Evolutionary conservation across 495 filamentous ascomycete genomes (phyloP).

Genomic region (Aspergillus carlsbadensis): DNA sequence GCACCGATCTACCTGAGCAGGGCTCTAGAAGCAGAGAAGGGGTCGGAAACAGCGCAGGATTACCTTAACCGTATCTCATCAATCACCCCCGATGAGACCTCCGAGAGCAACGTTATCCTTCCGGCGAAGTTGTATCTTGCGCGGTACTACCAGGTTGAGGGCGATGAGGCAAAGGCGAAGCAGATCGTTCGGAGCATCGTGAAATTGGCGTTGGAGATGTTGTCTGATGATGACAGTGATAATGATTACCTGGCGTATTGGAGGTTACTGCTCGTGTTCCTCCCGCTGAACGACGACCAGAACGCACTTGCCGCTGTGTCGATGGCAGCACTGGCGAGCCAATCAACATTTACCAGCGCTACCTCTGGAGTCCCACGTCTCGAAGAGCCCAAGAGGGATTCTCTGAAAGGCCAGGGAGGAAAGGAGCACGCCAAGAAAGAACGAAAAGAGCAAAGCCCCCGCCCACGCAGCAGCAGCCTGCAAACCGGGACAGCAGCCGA

Average conservation of each 20-base stretch:
- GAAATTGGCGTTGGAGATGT: slow-evolving; percentile 36
- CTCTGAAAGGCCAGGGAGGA: neutral
- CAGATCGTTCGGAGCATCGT: slow-evolving; percentile 28
- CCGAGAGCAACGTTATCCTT: slow-evolving; percentile 18
- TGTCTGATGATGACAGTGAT: slow-evolving; percentile 41
- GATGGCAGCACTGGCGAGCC: slow-evolving; percentile 21
- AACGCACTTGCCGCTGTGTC: slow-evolving; percentile 23
- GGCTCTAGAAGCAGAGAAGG: slow-evolving; percentile 10
- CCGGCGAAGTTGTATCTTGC: slow-evolving; percentile 24
- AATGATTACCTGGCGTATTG: slow-evolving; percentile 42
- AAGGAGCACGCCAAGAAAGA: slow-evolving; percentile 6
- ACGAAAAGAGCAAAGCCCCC: slow-evolving; percentile 8
- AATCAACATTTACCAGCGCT: neutral
- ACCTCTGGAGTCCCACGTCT: neutral
- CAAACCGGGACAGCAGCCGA: neutral
- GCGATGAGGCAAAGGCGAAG: slow-evolving; percentile 23
- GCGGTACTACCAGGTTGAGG: slow-evolving; percentile 29
- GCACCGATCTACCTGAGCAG: slow-evolving; percentile 19
- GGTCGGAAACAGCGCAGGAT: slow-evolving; percentile 9
- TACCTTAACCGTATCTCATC: slow-evolving; percentile 16
- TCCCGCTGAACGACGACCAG: slow-evolving; percentile 24
- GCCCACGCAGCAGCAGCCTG: neutral
- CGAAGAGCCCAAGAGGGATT: neutral
- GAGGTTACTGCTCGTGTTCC: slow-evolving; percentile 26
- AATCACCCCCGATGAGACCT: slow-evolving; percentile 14